These are phyloP conservation scores for Persicaria maculosa DNA, from an alignment of 148 eudicot genomes.

Conservation along the genomic window DNA sequence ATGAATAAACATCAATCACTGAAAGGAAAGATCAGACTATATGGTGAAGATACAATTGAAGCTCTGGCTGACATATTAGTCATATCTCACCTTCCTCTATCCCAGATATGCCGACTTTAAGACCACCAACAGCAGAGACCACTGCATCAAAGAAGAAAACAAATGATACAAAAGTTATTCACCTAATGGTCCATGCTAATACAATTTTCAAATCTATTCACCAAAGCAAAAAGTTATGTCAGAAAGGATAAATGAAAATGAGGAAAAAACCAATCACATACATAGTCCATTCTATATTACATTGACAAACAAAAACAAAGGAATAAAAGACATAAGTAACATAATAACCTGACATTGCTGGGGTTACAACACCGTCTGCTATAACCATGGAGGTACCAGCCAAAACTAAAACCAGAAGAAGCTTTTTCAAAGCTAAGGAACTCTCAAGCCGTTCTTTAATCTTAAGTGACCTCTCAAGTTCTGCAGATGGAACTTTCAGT, in stretches of 20 bases:
- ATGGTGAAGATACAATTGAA: background rate
- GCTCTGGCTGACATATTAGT: background rate
- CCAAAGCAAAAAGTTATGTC: background rate
- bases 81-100: constrained; percentile 53
- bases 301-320: background rate
- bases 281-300: background rate
- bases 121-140: constrained; percentile 90
- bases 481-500: constrained; percentile 91
- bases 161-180: constrained; percentile 6
- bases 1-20: constrained; percentile 1
- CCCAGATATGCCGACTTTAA: constrained; percentile 69
- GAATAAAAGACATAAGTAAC: constrained; percentile 1
- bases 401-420: constrained; percentile 76
- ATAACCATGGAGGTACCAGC: constrained; percentile 99
- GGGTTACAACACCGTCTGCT: constrained; percentile 94
- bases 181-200: background rate
- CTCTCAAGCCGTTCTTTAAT: constrained; percentile 83
- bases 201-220: background rate
- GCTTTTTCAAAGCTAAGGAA: constrained; percentile 71
- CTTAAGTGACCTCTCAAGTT: constrained; percentile 94
- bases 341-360: constrained; percentile 88
- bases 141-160: constrained; percentile 41
- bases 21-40: background rate
- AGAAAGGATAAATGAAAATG: background rate
- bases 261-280: background rate